These are phyloP conservation scores for Datura wrightii DNA, from an alignment of 257 asterid genomes.

Conservation along the genomic window DNA sequence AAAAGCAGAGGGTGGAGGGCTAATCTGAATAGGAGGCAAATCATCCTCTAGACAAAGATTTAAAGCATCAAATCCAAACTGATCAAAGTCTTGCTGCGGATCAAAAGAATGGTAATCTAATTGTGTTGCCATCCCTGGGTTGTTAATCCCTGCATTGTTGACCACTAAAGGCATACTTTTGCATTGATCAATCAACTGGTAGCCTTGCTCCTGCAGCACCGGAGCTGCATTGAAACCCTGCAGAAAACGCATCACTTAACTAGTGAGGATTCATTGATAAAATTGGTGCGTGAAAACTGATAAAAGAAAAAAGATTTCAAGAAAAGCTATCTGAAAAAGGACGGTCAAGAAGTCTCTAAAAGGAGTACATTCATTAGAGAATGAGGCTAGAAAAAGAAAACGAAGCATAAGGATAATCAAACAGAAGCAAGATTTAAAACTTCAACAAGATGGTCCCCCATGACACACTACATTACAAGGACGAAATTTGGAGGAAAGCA, in stretches of 20 bases:
- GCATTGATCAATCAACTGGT: conserved; percentile 65
- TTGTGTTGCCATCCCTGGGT: conserved; percentile 53
- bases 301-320: background rate
- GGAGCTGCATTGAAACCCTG: conserved; percentile 61
- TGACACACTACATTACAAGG: background rate
- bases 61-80: conserved; percentile 61
- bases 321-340: background rate
- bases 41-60: conserved; percentile 59
- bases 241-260: conserved; percentile 17
- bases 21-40: conserved; percentile 54
- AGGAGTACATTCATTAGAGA: background rate
- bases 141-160: conserved; percentile 55
- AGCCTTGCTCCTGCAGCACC: conserved; percentile 60
- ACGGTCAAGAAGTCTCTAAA: background rate
- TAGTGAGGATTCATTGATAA: background rate
- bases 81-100: conserved; percentile 69
- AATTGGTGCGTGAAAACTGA: background rate
- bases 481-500: background rate
- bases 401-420: background rate
- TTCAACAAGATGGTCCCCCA: conserved; percentile 16
- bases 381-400: background rate
- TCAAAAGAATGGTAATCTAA: conserved; percentile 62
- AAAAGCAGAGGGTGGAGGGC: conserved; percentile 94
- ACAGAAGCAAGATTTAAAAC: conserved; percentile 11
- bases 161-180: conserved; percentile 57